Evolutionary conservation across 2,329 filamentous ascomycete species (phyloP).

Genomic region (Teratosphaeria gauchensis): DNA sequence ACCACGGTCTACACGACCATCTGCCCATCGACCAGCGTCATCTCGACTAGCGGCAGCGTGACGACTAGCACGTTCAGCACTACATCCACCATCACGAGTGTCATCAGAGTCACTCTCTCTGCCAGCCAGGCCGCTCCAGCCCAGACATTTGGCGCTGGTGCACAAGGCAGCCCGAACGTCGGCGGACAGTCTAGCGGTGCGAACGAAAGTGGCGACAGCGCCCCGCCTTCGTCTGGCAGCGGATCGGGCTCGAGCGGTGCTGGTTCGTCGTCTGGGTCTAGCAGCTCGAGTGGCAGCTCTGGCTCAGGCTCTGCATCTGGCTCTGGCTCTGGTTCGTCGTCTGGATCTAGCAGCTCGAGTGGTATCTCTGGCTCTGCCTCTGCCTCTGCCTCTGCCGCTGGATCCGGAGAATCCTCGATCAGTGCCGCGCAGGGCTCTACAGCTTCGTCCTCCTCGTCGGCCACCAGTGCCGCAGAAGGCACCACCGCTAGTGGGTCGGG

Average conservation of each 20-base stretch:
- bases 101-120: background rate
- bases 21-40: background rate
- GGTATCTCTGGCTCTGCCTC: background rate
- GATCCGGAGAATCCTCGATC: background rate
- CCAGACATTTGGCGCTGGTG: background rate
- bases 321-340: background rate
- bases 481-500: background rate
- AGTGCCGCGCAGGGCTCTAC: background rate
- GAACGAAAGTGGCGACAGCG: background rate
- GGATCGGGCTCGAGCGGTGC: background rate
- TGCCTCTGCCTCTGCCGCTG: background rate
- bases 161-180: background rate
- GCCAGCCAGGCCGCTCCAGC: background rate
- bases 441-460: background rate
- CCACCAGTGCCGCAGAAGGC: background rate
- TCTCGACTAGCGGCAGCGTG: background rate
- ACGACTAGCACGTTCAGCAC: constrained; percentile 1
- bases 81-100: background rate
- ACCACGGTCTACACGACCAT: constrained; percentile 1
- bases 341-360: background rate
- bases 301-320: background rate
- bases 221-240: background rate
- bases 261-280: background rate
- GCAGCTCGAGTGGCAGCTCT: background rate
- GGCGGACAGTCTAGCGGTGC: background rate